A percentile compares a stretch with the other conserved stretches of the same genome.
phyloP scores from a whole-genome alignment of 1,139 yeast species.

The Yamadazyma pseudoaaseri region DNA sequence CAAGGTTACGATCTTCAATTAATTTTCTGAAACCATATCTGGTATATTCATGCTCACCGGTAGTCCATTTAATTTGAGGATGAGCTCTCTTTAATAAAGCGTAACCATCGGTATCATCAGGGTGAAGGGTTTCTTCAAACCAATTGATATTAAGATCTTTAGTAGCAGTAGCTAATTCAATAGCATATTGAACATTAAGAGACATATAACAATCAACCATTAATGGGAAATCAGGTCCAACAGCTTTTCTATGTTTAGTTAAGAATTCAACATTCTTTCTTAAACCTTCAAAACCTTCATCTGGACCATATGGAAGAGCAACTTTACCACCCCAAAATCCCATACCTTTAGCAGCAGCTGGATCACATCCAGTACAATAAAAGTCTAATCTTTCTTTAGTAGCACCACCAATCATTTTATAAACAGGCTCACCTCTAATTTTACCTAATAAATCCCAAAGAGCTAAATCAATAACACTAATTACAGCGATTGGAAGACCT shows the following conservation, averaged over 20 bases:
- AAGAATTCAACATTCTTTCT: slow-evolving; percentile 45
- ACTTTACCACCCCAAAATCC: slow-evolving; percentile 54
- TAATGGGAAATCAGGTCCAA: slow-evolving; percentile 50
- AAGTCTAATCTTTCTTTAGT: slow-evolving; percentile 42
- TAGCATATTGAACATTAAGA: slow-evolving; percentile 44
- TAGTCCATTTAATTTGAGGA: slow-evolving; percentile 46
- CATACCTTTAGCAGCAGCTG: slow-evolving; percentile 43
- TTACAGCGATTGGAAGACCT: slow-evolving; percentile 47
- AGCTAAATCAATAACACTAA: slow-evolving; percentile 46
- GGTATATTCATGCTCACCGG: slow-evolving; percentile 53
- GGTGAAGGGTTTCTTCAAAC: slow-evolving; percentile 52
- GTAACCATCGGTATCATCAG: slow-evolving; percentile 49
- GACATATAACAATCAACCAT: slow-evolving; percentile 55
- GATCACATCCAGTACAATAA: slow-evolving; percentile 48
- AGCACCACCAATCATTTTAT: slow-evolving; percentile 50
- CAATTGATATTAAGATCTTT: slow-evolving; percentile 46
- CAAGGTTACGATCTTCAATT: slow-evolving; percentile 46
- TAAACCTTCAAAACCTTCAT: slow-evolving; percentile 45
- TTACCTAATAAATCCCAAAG: slow-evolving; percentile 50
- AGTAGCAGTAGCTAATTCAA: slow-evolving; percentile 42
- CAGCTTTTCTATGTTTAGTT: slow-evolving; percentile 38
- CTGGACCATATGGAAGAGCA: slow-evolving; percentile 50
- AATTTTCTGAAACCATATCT: slow-evolving; percentile 49
- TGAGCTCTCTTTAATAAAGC: slow-evolving; percentile 43
- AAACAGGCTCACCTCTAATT: slow-evolving; percentile 48